Base-by-base conservation (phyloP, 257 asterid genomes). In the Solanum tarapatanum region DNA sequence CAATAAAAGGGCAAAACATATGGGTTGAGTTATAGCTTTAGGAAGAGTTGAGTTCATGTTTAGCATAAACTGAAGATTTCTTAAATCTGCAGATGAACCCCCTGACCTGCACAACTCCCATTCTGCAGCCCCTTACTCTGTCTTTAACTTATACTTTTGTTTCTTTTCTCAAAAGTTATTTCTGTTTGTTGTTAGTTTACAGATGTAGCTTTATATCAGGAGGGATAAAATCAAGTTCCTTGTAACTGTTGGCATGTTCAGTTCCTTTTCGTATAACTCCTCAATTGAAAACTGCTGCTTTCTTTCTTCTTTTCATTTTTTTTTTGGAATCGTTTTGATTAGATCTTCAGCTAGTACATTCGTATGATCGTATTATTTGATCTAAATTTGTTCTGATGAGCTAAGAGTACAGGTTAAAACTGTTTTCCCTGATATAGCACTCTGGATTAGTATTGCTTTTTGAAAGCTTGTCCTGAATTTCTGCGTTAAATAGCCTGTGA, bases 1-100 rank as follows among this genome's bases (percentile, higher is more conserved):
- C 90, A 70, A 91, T 91, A 96, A 96, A 89, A 93, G 95, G 9
- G 94, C 93, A 85, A 92, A 94, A 92, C 95, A 87, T 79, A 79
- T 79, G 84, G 60, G 13, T 77, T 77, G 62, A 77, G 84, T 39
- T 77, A 55, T 37, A 41, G 58, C 36, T 77, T 24, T 79, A 79
- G 64, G 84, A 79, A 39, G 84, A n/a, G 64, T 79, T 79, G 84
- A 79, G 64, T 79, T 39, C 37, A 24, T 79, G 84, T 79, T 76
- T 79, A 43, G 60, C 84, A 79, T 41, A 79, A 79, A 24, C 33
- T 79, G 21, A 79, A 79, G 84, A 43, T 41, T 41, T 13, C 35
- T 41, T 41, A 24, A 79, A 79, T 79, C 84, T 79, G 84, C 84
- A 79, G 84, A 41, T 79, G 84, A 79, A 2, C 64, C 84, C 84